Evolutionary conservation across 495 filamentous ascomycete genomes (phyloP).

Genomic region (Letharia columbiana): DNA sequence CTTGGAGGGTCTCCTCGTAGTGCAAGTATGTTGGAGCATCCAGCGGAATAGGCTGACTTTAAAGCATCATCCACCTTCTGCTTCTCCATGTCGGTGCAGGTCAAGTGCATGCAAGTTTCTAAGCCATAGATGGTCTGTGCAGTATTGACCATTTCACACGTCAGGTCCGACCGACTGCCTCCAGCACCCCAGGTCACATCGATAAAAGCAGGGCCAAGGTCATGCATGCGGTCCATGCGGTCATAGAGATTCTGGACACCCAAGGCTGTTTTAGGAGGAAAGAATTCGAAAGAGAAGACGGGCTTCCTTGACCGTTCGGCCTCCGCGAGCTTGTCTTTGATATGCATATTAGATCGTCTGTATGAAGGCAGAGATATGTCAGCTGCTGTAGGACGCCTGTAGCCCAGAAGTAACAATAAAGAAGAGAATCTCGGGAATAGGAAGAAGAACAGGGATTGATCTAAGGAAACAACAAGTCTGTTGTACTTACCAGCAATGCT

Average conservation of each 20-base stretch:
- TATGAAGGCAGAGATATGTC: background rate
- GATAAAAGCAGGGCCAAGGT: constrained; percentile 86
- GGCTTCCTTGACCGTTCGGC: constrained; percentile 65
- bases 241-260: constrained; percentile 99
- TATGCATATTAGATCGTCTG: constrained; percentile 52
- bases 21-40: constrained; percentile 96
- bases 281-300: constrained; percentile 98
- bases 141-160: constrained; percentile 94
- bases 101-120: constrained; percentile 98
- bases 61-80: constrained; percentile 86
- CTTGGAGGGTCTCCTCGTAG: constrained; percentile 90
- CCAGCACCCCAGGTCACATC: constrained; percentile 99
- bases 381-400: background rate
- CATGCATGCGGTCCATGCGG: constrained; percentile 98
- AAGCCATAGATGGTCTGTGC: constrained; percentile 94
- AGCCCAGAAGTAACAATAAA: background rate
- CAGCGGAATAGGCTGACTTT: constrained; percentile 81
- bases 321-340: constrained; percentile 84
- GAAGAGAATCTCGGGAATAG: too few relatives aligned
- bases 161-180: constrained; percentile 80
- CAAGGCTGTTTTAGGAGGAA: constrained; percentile 95
- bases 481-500: background rate
- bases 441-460: background rate
- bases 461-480: background rate
- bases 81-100: constrained; percentile 94